phyloP scores from a whole-genome alignment of 805 yeast genomes.

The Candida orba region DNA sequence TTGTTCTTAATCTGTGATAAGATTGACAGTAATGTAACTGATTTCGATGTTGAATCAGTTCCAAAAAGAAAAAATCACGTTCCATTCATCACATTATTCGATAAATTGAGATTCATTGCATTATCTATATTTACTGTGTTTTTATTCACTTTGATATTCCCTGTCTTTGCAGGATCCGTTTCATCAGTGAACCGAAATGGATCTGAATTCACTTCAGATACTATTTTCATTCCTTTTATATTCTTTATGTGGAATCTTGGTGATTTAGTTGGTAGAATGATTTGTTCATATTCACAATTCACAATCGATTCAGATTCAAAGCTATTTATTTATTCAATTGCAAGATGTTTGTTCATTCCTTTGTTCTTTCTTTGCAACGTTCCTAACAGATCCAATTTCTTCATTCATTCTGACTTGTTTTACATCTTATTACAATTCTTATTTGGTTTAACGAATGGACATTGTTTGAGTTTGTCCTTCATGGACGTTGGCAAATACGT shows the following conservation, averaged over 20 bases:
- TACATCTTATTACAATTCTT: constrained; percentile 65
- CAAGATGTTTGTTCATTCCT: constrained; percentile 59
- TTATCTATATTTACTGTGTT: constrained; percentile 69
- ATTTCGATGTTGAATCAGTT: constrained; percentile 13
- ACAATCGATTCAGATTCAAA: constrained; percentile 36
- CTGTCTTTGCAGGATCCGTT: constrained; percentile 79
- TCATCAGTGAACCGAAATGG: constrained; percentile 37
- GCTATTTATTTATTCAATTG: constrained; percentile 47
- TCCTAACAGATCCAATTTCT: constrained; percentile 7
- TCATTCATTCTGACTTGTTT: constrained; percentile 49
- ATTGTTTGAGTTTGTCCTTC: constrained; percentile 70
- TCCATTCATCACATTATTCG: constrained; percentile 54
- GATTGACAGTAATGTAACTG: constrained; percentile 13
- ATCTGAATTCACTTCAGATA: constrained; percentile 22
- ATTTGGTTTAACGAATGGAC: constrained; percentile 89
- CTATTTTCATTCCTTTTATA: constrained; percentile 64
- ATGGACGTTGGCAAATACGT: constrained; percentile 63
- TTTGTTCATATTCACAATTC: constrained; percentile 44
- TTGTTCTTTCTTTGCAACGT: constrained; percentile 64
- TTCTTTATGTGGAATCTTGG: constrained; percentile 87
- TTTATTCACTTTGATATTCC: constrained; percentile 69
- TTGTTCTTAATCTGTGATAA: constrained; percentile 30
- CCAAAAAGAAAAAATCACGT: constrained; percentile 30
- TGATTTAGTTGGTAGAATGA: constrained; percentile 70
- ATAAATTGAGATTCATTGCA: constrained; percentile 56